Base-by-base conservation (phyloP, 345 rosid genomes). In the Rhodamnia rubescens region DNA sequence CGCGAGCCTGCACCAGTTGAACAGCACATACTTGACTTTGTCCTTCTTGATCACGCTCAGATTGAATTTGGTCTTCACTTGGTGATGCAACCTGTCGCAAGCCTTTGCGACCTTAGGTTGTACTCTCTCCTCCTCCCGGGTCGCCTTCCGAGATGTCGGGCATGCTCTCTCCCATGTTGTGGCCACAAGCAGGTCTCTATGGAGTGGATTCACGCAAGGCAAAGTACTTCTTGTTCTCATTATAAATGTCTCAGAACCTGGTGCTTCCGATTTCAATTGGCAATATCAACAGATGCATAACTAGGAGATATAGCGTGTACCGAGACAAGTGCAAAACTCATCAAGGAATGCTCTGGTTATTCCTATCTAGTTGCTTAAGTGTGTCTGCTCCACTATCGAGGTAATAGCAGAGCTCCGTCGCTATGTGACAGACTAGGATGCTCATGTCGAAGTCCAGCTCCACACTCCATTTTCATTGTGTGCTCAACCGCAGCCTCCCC, bases 1-100 rank as follows among this genome's bases (percentile, higher is more conserved):
- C 12, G 86, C 85, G 6, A 88, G 83, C 88, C 57, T 14, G 75
- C 90, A 83, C 4, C 64, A 89, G 2, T 89, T 83, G 11, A 90
- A 87, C 53, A 85, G 7, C 54, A 91, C 82, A 0, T 44, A 58
- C 26, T 53, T 53, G 88, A 90, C 84, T 6, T 84, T 85, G 18
- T 74, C 88, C 40, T 82, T 89, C 55, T 85, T 61, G 24, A 83
- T 82, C 22, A 36, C 78, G 7, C 24, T 8, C 1, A 85, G 83
- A 18, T 54, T 75, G 52, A 86, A 84, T 44, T 5, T 29, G 1
- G 86, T 82, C 74, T 85, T 88, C 75, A 84, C 87, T 24, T 61
- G 11, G 2, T 58, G 5, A 6, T 27, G 51, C 81, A 90, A 49
- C 74, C 4, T 16, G 1, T 49, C 6, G 20, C 84, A 61, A 5